These are phyloP conservation scores for Pleurotus salmoneostramineus DNA, from an alignment of 768 basidiomycete genomes.

Conservation along the genomic window DNA sequence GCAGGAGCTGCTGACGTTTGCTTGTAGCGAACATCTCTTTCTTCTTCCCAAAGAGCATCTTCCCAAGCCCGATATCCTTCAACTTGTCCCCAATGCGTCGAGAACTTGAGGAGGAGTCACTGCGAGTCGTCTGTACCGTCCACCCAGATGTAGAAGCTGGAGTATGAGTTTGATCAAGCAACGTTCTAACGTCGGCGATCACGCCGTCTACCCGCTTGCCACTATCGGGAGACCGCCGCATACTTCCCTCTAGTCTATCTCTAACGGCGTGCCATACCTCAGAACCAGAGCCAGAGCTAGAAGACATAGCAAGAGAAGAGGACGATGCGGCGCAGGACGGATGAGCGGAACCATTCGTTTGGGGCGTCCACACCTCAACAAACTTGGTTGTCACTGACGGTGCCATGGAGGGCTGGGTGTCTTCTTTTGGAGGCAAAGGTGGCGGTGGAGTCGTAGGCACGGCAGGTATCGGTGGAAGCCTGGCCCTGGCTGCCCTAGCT, in stretches of 20 bases:
- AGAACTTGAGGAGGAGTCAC: background rate
- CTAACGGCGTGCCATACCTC: background rate
- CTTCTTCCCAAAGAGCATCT: background rate
- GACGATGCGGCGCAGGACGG: background rate
- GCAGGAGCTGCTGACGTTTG: background rate
- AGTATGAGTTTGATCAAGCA: background rate
- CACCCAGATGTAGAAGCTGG: background rate
- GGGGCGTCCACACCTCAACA: background rate
- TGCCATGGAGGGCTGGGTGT: background rate
- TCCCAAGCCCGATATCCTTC: background rate
- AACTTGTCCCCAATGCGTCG: background rate
- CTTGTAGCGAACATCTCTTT: background rate
- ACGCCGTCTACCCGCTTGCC: background rate
- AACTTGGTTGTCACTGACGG: background rate
- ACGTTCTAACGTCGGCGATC: background rate
- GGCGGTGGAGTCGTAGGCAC: background rate
- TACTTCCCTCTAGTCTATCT: slow-evolving; percentile 1
- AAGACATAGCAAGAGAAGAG: background rate
- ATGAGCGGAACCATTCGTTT: background rate
- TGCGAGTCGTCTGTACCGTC: background rate
- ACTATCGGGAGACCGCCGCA: background rate
- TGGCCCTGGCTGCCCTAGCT: background rate
- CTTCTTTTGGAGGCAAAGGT: background rate
- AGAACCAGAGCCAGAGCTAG: background rate
- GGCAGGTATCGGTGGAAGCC: background rate